Evolutionary conservation across 345 rosid genomes (phyloP), one percentile per base, ranked within the genome.

Genomic region (Garcia nutans): DNA sequence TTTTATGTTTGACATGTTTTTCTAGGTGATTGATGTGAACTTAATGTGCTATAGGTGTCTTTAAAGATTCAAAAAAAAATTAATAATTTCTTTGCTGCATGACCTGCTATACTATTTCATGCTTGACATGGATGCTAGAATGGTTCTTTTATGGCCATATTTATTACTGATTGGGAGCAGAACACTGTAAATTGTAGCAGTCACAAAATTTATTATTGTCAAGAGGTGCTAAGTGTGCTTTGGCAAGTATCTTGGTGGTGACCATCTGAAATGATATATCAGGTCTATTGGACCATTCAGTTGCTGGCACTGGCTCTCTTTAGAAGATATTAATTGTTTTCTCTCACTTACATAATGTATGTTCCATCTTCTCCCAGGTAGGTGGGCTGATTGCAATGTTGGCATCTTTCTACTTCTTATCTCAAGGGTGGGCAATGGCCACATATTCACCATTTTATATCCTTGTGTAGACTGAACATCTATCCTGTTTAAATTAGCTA

Each of bases 361-460:
- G 56, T 70, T 71, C 75, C 23, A 66, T 80, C 66, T 71, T 71
- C 74, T 81, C 56, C 72, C 86, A 96, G 99, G 89, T 88, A 33
- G 98, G 98, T 68, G 99, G 97, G 85, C 94, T 96, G 77, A 73
- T 88, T 75, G 95, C 98, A 20, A 91, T 93, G 97, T 68, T 92
- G 85, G 91, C 84, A 62, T 89, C 98, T 77, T 91, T 92, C 79
- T 90, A 92, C 85, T 84, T 92, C 80, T 86, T 96, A 84, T 93
- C 99, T 69, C 91, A 92, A 86, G 99, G 99, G 84, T 96, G 98
- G 98, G 96, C 98, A 16, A 87, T 87, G 83, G 89, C 89, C 59
- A 86, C 91, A 60, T 82, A 87, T 79, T 96, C 94, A 80, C 99
- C 99, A 24, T 82, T 96, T 73, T 85, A 93, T 96, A 96, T 96